Percentiles rank a stretch among this genome's conserved stretches.
Conservation (phyloP, 1,284 basidiomycete genomes). For the Heterobasidion occidentale region DNA sequence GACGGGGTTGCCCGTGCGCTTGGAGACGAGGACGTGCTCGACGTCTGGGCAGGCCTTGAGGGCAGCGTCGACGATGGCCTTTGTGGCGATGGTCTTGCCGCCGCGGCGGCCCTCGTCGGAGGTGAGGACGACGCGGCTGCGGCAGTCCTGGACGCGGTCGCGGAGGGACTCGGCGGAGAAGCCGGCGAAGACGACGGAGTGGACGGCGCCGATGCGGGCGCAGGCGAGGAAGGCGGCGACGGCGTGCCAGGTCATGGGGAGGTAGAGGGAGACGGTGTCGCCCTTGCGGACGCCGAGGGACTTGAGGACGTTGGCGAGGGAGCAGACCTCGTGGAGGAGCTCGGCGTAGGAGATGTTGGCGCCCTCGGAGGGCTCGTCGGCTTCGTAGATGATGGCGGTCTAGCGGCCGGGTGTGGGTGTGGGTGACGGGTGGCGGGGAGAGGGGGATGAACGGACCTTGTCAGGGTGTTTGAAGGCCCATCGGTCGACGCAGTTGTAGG, state of each 20-base stretch:
- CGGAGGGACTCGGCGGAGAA: constrained; percentile 96
- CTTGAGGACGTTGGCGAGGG: constrained; percentile 90
- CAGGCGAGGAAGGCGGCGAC: constrained; percentile 95
- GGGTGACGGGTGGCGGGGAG: constrained; percentile 1
- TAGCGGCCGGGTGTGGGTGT: constrained; percentile 13
- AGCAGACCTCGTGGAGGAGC: constrained; percentile 86
- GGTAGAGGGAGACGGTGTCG: constrained; percentile 89
- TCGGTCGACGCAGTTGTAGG: constrained; percentile 97
- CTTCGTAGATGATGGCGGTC: constrained; percentile 98
- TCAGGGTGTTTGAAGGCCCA: constrained; percentile 91
- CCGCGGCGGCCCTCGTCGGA: constrained; percentile 94
- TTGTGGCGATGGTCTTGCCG: constrained; percentile 93
- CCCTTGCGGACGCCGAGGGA: constrained; percentile 91
- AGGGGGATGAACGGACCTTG: constrained; percentile 45
- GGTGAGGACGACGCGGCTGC: constrained; percentile 87
- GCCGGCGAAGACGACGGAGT: constrained; percentile 98
- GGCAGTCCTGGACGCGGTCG: constrained; percentile 90
- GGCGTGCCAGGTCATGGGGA: constrained; percentile 90
- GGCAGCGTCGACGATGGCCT: constrained; percentile 92
- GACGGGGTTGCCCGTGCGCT: constrained; percentile 82
- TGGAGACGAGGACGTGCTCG: constrained; percentile 87
- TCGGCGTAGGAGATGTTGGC: constrained; percentile 75
- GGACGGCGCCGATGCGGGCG: constrained; percentile 93
- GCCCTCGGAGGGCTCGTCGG: constrained; percentile 87
- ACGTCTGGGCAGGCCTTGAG: constrained; percentile 81